phyloP scores from a whole-genome alignment of 345 rosid genomes.

The Turnera subulata region DNA sequence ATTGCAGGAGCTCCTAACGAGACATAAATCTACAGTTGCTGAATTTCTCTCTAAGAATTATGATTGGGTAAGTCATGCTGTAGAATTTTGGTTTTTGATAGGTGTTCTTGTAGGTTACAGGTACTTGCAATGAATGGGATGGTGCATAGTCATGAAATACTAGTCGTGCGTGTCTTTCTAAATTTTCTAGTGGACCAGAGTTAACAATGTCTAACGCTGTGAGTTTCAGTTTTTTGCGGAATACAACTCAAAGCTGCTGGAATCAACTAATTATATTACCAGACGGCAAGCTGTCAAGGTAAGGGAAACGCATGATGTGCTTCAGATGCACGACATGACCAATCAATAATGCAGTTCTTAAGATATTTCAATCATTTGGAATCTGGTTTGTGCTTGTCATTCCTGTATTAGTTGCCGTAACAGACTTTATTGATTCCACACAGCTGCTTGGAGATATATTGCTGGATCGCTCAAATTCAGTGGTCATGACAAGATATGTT shows the following conservation, averaged over 20 bases:
- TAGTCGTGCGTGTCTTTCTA: not conserved
- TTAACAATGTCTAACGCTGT: constrained; percentile 6
- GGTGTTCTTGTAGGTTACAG: not conserved
- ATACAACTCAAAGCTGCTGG: constrained; percentile 83
- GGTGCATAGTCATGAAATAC: too few species aligned
- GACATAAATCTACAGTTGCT: constrained; percentile 98
- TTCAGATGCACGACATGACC: too few species aligned
- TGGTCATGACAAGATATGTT: constrained; percentile 58
- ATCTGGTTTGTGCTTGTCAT: constrained; percentile 1
- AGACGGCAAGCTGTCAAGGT: constrained; percentile 98
- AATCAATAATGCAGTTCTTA: not conserved
- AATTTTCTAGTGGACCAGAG: too few species aligned
- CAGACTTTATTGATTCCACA: not conserved
- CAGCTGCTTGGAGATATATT: constrained; percentile 53
- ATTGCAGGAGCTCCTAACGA: constrained; percentile 84
- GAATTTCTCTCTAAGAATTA: constrained; percentile 89
- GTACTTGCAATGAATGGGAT: not conserved
- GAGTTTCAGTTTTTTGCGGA: constrained; percentile 76
- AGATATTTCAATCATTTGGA: not conserved
- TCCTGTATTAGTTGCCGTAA: too few species aligned
- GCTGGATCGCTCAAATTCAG: constrained; percentile 61
- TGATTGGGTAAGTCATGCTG: constrained; percentile 68
- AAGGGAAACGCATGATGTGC: constrained; percentile 9
- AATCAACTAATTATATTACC: constrained; percentile 86
- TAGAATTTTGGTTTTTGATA: not conserved